These are phyloP conservation scores for Bocquillonia castaneifolia DNA, from an alignment of 441 rosid species.

Conservation along the genomic window DNA sequence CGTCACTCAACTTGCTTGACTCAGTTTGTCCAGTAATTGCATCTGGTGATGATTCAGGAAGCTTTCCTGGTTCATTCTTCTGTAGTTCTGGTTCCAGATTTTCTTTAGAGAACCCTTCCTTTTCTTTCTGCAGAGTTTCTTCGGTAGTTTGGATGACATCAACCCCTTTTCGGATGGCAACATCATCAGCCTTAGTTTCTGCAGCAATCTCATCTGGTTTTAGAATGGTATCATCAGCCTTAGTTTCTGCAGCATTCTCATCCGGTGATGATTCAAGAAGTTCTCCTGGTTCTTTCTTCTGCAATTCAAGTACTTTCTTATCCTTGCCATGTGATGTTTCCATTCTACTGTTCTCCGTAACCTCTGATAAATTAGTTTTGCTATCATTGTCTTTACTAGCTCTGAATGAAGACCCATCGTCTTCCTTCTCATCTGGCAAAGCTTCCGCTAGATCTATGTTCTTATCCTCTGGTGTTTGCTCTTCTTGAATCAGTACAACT, in stretches of 20 bases:
- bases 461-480: not conserved
- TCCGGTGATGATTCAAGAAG: conserved; percentile 13
- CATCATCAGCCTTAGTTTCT: too few relatives aligned
- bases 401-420: not conserved
- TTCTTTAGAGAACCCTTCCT: too few relatives aligned
- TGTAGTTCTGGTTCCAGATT: conserved; percentile 9
- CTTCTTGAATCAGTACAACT: conserved; percentile 10
- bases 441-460: conserved; percentile 8
- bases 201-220: too few relatives aligned
- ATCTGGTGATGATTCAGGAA: conserved; percentile 7
- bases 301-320: conserved; percentile 9
- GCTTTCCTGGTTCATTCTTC: conserved; percentile 15
- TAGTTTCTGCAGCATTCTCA: too few relatives aligned
- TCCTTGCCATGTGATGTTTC: conserved; percentile 21
- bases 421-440: conserved; percentile 10
- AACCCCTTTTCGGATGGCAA: too few relatives aligned
- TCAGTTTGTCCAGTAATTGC: conserved; percentile 3
- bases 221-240: too few relatives aligned
- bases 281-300: conserved; percentile 16
- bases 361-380: not conserved
- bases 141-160: too few relatives aligned
- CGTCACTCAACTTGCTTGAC: not conserved
- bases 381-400: not conserved
- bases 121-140: too few relatives aligned
- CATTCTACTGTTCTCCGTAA: not conserved